phyloP scores from a whole-genome alignment of 768 basidiomycete species.

The Boletus rubropictus region DNA sequence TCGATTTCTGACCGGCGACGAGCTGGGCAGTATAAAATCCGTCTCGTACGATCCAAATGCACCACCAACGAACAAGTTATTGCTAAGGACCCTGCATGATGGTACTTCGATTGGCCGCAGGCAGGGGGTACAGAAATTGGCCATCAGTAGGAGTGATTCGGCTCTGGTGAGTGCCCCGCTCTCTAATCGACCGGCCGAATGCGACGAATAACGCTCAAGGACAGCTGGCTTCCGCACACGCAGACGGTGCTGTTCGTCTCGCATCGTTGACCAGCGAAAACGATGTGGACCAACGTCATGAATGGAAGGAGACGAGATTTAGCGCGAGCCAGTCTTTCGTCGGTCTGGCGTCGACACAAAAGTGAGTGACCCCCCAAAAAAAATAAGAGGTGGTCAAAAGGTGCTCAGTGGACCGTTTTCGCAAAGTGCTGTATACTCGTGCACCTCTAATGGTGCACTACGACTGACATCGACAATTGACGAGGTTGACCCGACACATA shows the following conservation, averaged over 20 bases:
- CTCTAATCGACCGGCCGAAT: slow-evolving; percentile 9
- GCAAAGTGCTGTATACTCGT: slow-evolving; percentile 49
- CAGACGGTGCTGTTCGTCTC: slow-evolving; percentile 50
- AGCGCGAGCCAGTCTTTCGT: slow-evolving; percentile 51
- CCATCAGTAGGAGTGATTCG: slow-evolving; percentile 26
- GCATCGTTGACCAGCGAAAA: slow-evolving; percentile 41
- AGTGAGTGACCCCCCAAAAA: slow-evolving; percentile 34
- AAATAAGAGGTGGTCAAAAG: neutral
- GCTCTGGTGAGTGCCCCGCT: slow-evolving; percentile 35
- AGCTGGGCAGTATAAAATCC: slow-evolving; percentile 69
- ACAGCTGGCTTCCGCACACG: slow-evolving; percentile 62
- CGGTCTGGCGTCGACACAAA: slow-evolving; percentile 48
- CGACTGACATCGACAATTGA: slow-evolving; percentile 39
- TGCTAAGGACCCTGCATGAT: slow-evolving; percentile 32
- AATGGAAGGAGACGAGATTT: slow-evolving; percentile 65
- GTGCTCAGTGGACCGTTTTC: neutral
- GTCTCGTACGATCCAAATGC: slow-evolving; percentile 37
- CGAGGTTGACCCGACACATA: slow-evolving; percentile 18
- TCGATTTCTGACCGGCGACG: slow-evolving; percentile 71
- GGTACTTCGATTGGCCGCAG: slow-evolving; percentile 30
- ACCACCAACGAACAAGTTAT: slow-evolving; percentile 31
- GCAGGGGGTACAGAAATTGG: slow-evolving; percentile 37
- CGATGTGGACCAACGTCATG: slow-evolving; percentile 33
- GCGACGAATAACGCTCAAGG: slow-evolving; percentile 33
- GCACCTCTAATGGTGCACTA: slow-evolving; percentile 72